These are phyloP conservation scores for Annulohypoxylon nitens DNA, from an alignment of 495 filamentous ascomycete species.

Conservation along the genomic window DNA sequence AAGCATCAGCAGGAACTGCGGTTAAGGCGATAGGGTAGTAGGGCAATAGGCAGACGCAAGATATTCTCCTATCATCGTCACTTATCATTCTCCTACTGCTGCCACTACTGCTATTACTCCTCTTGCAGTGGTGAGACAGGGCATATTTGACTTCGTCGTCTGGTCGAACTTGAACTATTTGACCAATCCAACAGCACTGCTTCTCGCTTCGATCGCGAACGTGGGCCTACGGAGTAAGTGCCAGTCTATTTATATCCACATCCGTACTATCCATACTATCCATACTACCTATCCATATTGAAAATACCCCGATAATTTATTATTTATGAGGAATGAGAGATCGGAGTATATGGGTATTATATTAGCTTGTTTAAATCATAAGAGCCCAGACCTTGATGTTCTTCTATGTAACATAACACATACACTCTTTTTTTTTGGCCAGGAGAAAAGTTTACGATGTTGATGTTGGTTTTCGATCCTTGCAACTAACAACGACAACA, in stretches of 20 bases:
- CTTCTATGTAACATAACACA: neutral
- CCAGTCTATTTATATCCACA: conserved; percentile 15
- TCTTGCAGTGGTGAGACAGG: conserved; percentile 5
- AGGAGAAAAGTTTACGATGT: neutral
- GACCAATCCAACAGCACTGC: conserved; percentile 27
- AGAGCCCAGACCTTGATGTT: conserved; percentile 5
- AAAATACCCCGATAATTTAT: conserved; percentile 46
- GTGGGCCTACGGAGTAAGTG: conserved; percentile 42
- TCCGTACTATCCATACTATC: neutral
- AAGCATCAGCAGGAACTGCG: conserved; percentile 24
- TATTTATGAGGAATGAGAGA: conserved; percentile 30
- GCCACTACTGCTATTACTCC: neutral
- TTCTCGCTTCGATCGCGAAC: conserved; percentile 24
- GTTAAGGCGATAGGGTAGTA: conserved; percentile 8
- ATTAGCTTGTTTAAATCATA: conserved; percentile 21
- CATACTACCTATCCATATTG: conserved; percentile 23
- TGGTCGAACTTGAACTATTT: conserved; percentile 32
- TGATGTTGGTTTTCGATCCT: neutral
- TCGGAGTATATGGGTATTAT: conserved; percentile 9
- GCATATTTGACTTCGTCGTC: conserved; percentile 5
- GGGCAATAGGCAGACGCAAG: conserved; percentile 26
- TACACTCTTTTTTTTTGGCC: conserved; percentile 15
- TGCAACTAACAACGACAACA: conserved; percentile 18
- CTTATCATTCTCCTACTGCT: conserved; percentile 5
- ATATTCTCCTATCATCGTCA: conserved; percentile 16